Evolutionary conservation across 805 yeast species (phyloP).

Genomic region (Saccharomycopsis schoenii): DNA sequence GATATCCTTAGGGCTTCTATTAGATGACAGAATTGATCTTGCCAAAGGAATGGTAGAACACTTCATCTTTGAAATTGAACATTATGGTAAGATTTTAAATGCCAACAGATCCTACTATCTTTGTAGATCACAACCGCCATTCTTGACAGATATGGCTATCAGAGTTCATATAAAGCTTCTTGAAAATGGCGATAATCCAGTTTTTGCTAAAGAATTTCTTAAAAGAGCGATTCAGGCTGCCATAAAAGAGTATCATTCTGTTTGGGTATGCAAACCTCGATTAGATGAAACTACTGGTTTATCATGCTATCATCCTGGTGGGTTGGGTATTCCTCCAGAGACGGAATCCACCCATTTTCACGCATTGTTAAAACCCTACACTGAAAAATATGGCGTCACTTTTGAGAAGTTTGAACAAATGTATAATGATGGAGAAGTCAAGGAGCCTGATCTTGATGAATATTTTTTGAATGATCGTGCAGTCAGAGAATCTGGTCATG

Average conservation of each 20-base stretch:
- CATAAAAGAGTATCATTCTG: conserved; percentile 70
- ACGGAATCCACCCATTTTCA: conserved; percentile 86
- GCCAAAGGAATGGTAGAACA: conserved; percentile 89
- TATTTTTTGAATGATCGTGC: conserved; percentile 89
- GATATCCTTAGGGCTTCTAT: conserved; percentile 74
- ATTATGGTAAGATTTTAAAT: conserved; percentile 87
- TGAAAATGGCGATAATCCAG: conserved; percentile 33
- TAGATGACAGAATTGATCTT: conserved; percentile 53
- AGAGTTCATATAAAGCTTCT: conserved; percentile 50
- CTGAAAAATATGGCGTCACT: conserved; percentile 46
- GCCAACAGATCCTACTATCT: conserved; percentile 90
- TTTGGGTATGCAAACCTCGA: conserved; percentile 75
- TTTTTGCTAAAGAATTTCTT: conserved; percentile 51
- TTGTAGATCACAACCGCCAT: conserved; percentile 94
- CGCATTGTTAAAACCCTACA: conserved; percentile 57
- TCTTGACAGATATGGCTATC: conserved; percentile 84
- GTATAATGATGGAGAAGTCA: conserved; percentile 57
- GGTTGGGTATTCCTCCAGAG: conserved; percentile 93
- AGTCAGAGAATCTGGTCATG: conserved; percentile 94
- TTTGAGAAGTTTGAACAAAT: conserved; percentile 55
- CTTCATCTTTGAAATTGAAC: conserved; percentile 78
- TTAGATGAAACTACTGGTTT: conserved; percentile 64
- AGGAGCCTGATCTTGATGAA: conserved; percentile 77
- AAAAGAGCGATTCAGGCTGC: conserved; percentile 64
- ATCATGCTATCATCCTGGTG: conserved; percentile 85